These are phyloP conservation scores for Piper longum DNA, from an alignment of 164 flowering plant species.

Conservation along the genomic window DNA sequence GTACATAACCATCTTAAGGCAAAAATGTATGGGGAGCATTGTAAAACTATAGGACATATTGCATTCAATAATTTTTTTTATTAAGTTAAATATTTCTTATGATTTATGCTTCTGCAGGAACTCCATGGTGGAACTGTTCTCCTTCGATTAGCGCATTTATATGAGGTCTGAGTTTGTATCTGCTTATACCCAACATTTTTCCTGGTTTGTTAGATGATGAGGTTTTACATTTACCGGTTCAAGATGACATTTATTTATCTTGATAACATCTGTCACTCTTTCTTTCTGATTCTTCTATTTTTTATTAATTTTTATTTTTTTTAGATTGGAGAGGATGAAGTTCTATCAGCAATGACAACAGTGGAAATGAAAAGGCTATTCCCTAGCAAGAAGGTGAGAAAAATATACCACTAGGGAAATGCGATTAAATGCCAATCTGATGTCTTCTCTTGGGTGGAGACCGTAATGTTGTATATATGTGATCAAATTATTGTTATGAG, in stretches of 20 bases:
- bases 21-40: neutral
- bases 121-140: conserved; percentile 72
- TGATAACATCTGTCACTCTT: neutral
- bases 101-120: conserved; percentile 32
- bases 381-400: conserved; percentile 54
- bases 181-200: neutral
- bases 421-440: neutral
- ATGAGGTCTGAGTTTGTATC: conserved; percentile 40
- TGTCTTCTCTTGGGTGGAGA: too few relatives aligned
- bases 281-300: neutral
- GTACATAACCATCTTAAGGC: neutral
- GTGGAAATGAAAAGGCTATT: conserved; percentile 70
- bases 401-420: neutral
- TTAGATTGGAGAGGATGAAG: conserved; percentile 72
- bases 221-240: neutral
- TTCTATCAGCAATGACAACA: conserved; percentile 39
- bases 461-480: too few relatives aligned
- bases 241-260: neutral
- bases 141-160: conserved; percentile 85
- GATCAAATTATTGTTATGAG: too few relatives aligned
- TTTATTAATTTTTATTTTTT: conserved; percentile 3
- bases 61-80: too few relatives aligned
- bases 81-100: too few relatives aligned
- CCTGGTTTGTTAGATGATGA: neutral
- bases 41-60: neutral